A percentile compares a stretch with the other conserved stretches of the same genome.
phyloP scores from a whole-genome alignment of 139 green algal species.

The Bryopsis sp. region DNA sequence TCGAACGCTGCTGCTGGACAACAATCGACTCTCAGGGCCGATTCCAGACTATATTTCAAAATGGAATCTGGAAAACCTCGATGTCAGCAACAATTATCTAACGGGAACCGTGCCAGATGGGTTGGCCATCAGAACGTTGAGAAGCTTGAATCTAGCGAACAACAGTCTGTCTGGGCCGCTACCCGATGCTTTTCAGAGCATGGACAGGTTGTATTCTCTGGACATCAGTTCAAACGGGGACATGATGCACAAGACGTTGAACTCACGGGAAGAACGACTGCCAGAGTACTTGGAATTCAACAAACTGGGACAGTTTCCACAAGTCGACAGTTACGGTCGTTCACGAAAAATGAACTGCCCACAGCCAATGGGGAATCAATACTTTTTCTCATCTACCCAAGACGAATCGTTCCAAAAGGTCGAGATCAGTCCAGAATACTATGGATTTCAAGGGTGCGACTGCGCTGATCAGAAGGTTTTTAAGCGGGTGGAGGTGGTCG shows the following conservation, averaged over 20 bases:
- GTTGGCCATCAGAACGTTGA: background rate
- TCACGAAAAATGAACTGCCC: background rate
- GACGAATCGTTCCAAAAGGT: background rate
- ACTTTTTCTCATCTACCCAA: too few species aligned
- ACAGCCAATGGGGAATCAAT: background rate
- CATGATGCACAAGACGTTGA: background rate
- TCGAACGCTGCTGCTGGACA: constrained; percentile 2
- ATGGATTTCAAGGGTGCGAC: background rate
- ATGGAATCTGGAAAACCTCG: background rate
- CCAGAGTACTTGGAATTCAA: background rate
- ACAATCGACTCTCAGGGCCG: constrained; percentile 1
- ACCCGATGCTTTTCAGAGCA: background rate
- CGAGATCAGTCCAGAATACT: background rate
- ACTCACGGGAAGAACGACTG: background rate
- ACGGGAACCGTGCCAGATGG: background rate
- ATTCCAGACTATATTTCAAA: background rate
- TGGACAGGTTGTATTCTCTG: background rate
- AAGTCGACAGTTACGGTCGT: background rate
- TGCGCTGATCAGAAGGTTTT: background rate
- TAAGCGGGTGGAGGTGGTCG: background rate
- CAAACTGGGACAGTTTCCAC: background rate
- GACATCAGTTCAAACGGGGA: background rate
- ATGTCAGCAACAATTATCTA: background rate
- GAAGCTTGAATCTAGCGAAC: background rate
- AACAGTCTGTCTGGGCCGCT: background rate